phyloP scores from a whole-genome alignment of 2,329 filamentous ascomycete species.

The Colletotrichum sp. region DNA sequence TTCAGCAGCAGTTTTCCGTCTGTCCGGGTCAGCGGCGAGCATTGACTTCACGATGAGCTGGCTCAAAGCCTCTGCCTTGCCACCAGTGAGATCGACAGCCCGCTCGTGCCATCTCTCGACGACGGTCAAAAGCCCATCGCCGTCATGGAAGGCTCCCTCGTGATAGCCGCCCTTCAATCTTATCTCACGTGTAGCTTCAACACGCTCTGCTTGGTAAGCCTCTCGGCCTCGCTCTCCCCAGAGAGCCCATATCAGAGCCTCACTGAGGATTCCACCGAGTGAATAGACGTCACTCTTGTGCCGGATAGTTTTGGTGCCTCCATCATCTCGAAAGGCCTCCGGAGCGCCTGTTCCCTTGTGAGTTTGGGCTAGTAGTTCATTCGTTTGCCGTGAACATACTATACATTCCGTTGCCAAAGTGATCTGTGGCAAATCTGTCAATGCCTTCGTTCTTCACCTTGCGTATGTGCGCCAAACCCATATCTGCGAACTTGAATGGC shows the following conservation, averaged over 20 bases:
- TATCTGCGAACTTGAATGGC: background rate
- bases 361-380: no score
- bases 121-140: background rate
- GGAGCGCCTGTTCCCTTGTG: background rate
- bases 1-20: rapidly evolving
- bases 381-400: no score
- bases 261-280: background rate
- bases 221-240: background rate
- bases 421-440: background rate
- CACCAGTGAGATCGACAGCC: background rate
- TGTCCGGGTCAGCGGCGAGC: background rate
- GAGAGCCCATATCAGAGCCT: background rate
- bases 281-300: background rate
- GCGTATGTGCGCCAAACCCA: background rate
- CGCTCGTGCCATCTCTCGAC: background rate
- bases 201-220: background rate
- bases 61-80: background rate
- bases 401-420: background rate
- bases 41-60: background rate
- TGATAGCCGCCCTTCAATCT: background rate
- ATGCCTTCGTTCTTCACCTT: background rate
- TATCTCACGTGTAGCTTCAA: rapidly evolving
- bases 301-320: background rate
- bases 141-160: background rate
- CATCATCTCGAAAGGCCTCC: background rate